Conservation (phyloP, 2,329 filamentous ascomycete species). For the Penicillium sp. region DNA sequence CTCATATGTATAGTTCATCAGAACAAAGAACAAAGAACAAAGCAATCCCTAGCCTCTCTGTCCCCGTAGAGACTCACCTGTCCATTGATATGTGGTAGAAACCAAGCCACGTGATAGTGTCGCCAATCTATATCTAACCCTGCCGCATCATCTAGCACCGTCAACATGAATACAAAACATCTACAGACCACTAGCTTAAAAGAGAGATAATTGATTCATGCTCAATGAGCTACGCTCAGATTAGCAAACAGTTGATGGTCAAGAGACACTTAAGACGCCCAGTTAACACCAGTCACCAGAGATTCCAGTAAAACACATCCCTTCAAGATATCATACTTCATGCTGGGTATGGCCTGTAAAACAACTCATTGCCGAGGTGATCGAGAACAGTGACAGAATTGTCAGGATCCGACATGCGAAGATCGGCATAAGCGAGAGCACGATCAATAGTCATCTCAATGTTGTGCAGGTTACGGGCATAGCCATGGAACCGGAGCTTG, state of each 20-base stretch:
- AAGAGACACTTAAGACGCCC: background rate
- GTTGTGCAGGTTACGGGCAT: background rate
- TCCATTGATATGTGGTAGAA: background rate
- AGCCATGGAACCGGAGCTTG: background rate
- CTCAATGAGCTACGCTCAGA: background rate
- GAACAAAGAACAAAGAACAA: background rate
- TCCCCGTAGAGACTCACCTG: background rate
- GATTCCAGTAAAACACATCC: background rate
- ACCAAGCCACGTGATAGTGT: background rate
- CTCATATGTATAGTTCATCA: background rate
- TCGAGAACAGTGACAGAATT: background rate
- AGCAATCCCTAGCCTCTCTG: background rate
- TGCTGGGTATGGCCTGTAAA: background rate
- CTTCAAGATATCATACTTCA: background rate
- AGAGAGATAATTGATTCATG: background rate
- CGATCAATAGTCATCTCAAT: conserved; percentile 1
- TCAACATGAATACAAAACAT: background rate
- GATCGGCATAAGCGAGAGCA: conserved; percentile 7
- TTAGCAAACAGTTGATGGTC: background rate
- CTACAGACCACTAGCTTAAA: background rate
- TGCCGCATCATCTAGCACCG: background rate
- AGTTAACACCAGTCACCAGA: background rate
- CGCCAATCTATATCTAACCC: background rate
- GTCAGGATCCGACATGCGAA: background rate
- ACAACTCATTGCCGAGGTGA: background rate